Evolutionary conservation across 176 grass and related monocot genomes (phyloP).

Genomic region (Chloris gayana): DNA sequence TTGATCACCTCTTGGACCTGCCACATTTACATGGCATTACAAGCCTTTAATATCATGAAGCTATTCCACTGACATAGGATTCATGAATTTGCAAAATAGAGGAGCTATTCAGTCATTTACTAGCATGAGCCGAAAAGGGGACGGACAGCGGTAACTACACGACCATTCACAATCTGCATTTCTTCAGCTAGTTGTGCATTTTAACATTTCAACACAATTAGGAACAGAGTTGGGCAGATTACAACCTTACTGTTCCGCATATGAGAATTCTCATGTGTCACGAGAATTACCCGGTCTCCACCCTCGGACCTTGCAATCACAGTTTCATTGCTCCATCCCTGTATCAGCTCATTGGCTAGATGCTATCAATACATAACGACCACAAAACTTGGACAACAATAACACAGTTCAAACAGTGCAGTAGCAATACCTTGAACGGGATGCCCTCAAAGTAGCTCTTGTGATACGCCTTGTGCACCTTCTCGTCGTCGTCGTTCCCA

Average conservation of each 20-base stretch:
- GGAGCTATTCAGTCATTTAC: not conserved
- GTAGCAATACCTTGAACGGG: slow-evolving; percentile 63
- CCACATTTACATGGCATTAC: slow-evolving; percentile 28
- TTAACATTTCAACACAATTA: not conserved
- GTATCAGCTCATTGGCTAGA: slow-evolving; percentile 9
- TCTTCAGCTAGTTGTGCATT: not conserved
- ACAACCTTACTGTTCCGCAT: slow-evolving; percentile 42
- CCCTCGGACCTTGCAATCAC: slow-evolving; percentile 48
- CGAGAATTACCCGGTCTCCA: slow-evolving; percentile 55
- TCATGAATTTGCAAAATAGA: not conserved
- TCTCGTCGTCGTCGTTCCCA: slow-evolving; percentile 80
- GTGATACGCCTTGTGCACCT: slow-evolving; percentile 73
- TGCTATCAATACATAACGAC: not conserved
- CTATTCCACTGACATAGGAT: not conserved
- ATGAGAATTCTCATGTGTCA: slow-evolving; percentile 40
- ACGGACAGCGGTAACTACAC: not conserved
- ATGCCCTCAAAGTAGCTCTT: slow-evolving; percentile 73
- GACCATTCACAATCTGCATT: not conserved
- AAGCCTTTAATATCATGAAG: not conserved
- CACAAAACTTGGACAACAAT: not conserved
- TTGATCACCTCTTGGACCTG: slow-evolving; percentile 76
- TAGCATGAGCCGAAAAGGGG: not conserved
- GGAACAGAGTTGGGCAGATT: not conserved
- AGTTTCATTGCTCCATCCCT: slow-evolving; percentile 81
- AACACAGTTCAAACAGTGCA: not conserved